A percentile compares a stretch with the other conserved stretches of the same genome.
phyloP scores from a whole-genome alignment of 176 grass and related monocot genomes.

The Miscanthus lutarioriparius region DNA sequence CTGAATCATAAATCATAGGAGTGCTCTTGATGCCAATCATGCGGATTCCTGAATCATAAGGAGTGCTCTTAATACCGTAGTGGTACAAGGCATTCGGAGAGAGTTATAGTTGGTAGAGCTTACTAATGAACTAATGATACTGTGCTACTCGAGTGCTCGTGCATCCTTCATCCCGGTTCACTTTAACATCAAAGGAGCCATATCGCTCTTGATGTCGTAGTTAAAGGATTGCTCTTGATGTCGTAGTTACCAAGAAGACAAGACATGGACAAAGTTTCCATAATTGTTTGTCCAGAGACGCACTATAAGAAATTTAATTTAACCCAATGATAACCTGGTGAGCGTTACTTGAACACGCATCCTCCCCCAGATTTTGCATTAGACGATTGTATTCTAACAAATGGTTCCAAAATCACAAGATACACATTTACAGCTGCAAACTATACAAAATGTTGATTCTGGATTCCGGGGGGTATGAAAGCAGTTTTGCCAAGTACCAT shows the following conservation, averaged over 20 bases:
- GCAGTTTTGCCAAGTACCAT: slow-evolving; percentile 5
- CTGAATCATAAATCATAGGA: too few relatives aligned
- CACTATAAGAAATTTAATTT: neutral
- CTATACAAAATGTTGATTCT: slow-evolving; percentile 40
- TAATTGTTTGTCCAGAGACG: too few relatives aligned
- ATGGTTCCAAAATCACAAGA: neutral
- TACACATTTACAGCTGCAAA: slow-evolving; percentile 6
- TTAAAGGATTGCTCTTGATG: too few relatives aligned
- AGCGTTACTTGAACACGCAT: neutral
- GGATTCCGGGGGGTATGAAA: neutral
- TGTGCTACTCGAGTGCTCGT: neutral
- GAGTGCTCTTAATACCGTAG: too few relatives aligned
- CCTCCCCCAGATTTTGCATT: neutral
- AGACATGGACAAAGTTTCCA: neutral
- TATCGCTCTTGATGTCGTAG: too few relatives aligned
- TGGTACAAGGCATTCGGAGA: neutral
- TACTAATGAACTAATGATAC: neutral
- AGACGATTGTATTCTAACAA: neutral
- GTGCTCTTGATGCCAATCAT: too few relatives aligned
- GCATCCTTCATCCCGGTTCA: neutral
- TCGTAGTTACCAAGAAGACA: neutral
- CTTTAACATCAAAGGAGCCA: neutral
- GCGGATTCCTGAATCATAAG: too few relatives aligned
- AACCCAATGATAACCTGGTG: neutral
- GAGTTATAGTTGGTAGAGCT: neutral